Conservation (phyloP, 2,329 filamentous ascomycete species). For the Colletotrichum nymphaeae region DNA sequence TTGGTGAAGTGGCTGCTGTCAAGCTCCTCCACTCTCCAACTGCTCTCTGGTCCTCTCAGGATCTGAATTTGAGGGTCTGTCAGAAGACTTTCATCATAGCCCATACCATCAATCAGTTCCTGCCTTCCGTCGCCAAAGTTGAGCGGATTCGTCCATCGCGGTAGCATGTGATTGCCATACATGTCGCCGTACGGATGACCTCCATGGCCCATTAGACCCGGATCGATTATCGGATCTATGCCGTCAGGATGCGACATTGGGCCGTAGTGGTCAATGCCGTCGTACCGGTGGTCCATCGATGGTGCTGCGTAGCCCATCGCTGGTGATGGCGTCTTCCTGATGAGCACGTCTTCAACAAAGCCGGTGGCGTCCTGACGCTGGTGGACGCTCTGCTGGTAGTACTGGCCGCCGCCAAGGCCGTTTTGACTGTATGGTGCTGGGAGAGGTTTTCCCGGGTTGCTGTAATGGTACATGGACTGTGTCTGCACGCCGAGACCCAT, state of each 20-base stretch:
- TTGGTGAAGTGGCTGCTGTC: slow-evolving; percentile 44
- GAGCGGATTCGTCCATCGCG: slow-evolving; percentile 31
- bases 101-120: slow-evolving; percentile 35
- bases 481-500: slow-evolving; percentile 34
- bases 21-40: slow-evolving; percentile 50
- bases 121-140: slow-evolving; percentile 26
- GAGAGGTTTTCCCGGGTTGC: slow-evolving; percentile 44
- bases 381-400: slow-evolving; percentile 50
- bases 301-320: slow-evolving; percentile 37
- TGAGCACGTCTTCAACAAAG: slow-evolving; percentile 44
- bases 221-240: slow-evolving; percentile 37
- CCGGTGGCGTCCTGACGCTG: slow-evolving; percentile 40
- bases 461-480: slow-evolving; percentile 36
- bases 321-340: slow-evolving; percentile 49
- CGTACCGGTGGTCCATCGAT: slow-evolving; percentile 30
- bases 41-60: slow-evolving; percentile 45
- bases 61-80: slow-evolving; percentile 39
- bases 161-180: slow-evolving; percentile 31
- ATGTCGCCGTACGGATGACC: slow-evolving; percentile 30
- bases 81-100: slow-evolving; percentile 38
- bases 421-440: slow-evolving; percentile 50
- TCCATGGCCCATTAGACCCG: slow-evolving; percentile 32
- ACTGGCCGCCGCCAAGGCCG: slow-evolving; percentile 43
- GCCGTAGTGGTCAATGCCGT: slow-evolving; percentile 35
- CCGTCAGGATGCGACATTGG: slow-evolving; percentile 34